A percentile compares a stretch with the other conserved stretches of the same genome.
Conservation (phyloP, 2,329 filamentous ascomycete genomes). For the Calonectria honghensis region DNA sequence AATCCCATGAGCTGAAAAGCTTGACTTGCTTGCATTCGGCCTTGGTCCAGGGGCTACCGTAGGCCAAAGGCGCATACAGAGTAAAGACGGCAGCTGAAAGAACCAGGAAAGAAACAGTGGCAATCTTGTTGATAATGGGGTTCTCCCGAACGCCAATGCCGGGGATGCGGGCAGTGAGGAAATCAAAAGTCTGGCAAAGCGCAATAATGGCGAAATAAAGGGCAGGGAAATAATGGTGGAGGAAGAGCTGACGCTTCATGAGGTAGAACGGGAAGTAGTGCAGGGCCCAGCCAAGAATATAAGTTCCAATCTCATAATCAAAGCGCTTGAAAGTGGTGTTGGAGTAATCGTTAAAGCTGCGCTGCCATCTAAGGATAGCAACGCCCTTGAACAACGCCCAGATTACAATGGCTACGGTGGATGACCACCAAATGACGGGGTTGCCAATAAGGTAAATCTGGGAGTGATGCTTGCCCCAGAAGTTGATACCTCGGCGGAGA, state of each 20-base stretch:
- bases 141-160: slow-evolving; percentile 78
- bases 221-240: slow-evolving; percentile 98
- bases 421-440: slow-evolving; percentile 95
- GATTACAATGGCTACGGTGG: slow-evolving; percentile 83
- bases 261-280: slow-evolving; percentile 99
- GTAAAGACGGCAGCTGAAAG: slow-evolving; percentile 85
- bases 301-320: slow-evolving; percentile 95
- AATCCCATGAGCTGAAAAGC: slow-evolving; percentile 93
- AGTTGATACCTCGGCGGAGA: slow-evolving; percentile 96
- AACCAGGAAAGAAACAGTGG: slow-evolving; percentile 83
- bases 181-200: slow-evolving; percentile 93
- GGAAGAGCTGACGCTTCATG: slow-evolving; percentile 97
- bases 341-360: slow-evolving; percentile 90
- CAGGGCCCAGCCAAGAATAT: slow-evolving; percentile 94
- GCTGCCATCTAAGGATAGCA: slow-evolving; percentile 93
- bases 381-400: slow-evolving; percentile 92
- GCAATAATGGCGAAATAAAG: slow-evolving; percentile 95
- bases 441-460: slow-evolving; percentile 98
- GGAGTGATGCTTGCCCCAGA: slow-evolving; percentile 95
- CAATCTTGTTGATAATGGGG: slow-evolving; percentile 83
- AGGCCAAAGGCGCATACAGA: slow-evolving; percentile 91
- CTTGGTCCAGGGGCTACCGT: slow-evolving; percentile 96
- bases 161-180: slow-evolving; percentile 82
- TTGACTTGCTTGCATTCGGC: slow-evolving; percentile 90
- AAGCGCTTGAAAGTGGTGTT: slow-evolving; percentile 93